phyloP scores from a whole-genome alignment of 1,284 basidiomycete species.

The Sanghuangporus weigelae region DNA sequence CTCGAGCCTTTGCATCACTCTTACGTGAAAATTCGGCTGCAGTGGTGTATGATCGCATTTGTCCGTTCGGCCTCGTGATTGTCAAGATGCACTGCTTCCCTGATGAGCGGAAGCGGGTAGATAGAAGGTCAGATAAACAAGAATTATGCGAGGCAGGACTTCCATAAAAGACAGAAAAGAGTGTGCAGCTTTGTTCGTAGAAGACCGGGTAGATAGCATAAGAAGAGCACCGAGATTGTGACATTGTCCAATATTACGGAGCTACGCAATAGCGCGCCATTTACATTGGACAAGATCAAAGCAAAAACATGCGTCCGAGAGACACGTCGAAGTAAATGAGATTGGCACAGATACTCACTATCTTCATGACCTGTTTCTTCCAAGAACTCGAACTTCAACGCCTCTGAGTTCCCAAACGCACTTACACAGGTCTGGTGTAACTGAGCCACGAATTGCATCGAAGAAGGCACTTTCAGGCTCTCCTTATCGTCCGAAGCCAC shows the following conservation, averaged over 20 bases:
- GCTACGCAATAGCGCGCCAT: background rate
- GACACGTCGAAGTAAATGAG: background rate
- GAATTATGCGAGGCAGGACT: background rate
- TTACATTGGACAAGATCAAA: slow-evolving; percentile 6
- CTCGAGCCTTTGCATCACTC: slow-evolving; percentile 46
- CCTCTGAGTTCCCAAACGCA: slow-evolving; percentile 33
- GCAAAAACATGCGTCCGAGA: background rate
- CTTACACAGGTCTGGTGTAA: slow-evolving; percentile 42
- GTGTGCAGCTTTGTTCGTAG: background rate
- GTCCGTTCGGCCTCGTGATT: slow-evolving; percentile 47
- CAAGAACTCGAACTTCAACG: slow-evolving; percentile 40
- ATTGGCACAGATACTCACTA: slow-evolving; percentile 26
- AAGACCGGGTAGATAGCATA: background rate
- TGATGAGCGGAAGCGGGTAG: slow-evolving; percentile 22
- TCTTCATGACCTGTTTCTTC: slow-evolving; percentile 30
- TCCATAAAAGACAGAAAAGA: background rate
- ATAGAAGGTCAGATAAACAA: background rate
- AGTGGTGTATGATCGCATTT: slow-evolving; percentile 45
- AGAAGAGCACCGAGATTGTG: background rate
- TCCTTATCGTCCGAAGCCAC: slow-evolving; percentile 12
- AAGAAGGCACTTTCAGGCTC: slow-evolving; percentile 2
- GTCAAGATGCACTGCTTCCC: slow-evolving; percentile 55
- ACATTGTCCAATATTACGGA: slow-evolving; percentile 2
- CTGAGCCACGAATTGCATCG: slow-evolving; percentile 25
- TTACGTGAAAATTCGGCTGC: slow-evolving; percentile 37